Base-by-base conservation (phyloP, 2,329 filamentous ascomycete species). In the Aureobasidium sp. region DNA sequence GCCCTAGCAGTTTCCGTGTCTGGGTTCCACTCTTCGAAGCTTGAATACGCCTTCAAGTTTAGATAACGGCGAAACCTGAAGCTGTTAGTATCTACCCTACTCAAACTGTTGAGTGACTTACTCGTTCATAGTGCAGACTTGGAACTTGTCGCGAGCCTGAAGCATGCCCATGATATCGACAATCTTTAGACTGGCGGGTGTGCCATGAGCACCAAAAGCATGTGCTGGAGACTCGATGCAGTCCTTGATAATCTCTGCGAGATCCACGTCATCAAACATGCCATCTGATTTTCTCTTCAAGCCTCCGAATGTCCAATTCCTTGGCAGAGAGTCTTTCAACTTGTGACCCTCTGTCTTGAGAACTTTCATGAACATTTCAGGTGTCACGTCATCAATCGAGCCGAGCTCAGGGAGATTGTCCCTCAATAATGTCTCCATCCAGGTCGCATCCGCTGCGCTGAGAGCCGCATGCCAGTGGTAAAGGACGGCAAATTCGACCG, bases 121-220 rank as follows among this genome's bases (percentile, higher is more conserved):
- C 73, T 82, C 79, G 63, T 82, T 81, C 68, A 82, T 69, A 1
- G 78, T 81, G 64, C 78, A 81, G n/a, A 80, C 76, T 63, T 80
- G 78, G 72, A 80, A 82, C 3, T 72, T 63, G 49, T 76, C 68
- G 29, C 79, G 69, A 14, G 78, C 78, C 64, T 81, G 79, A 15
- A 76, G 64, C 60, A 79, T 77, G 1, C 79, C 78, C 66, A 82
- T 73, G 36, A 81, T 71, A 62, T 81, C 79, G 34, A 82, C 75
- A 17, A 77, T 71, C 56, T 77, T 77, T 67, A 81, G 66, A 64
- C 76, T 78, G 3, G 72, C 72, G 0, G 80, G 79, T 2, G 79
- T 77, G 12, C 78, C 75, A 66, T 80, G 75, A 2, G 80, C 76
- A 15, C 80, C 80, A 68, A 82, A 82, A 1, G 78, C 78, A 65